These are phyloP conservation scores for Caloboletus firmus DNA, from an alignment of 1,284 basidiomycete species.

Conservation along the genomic window DNA sequence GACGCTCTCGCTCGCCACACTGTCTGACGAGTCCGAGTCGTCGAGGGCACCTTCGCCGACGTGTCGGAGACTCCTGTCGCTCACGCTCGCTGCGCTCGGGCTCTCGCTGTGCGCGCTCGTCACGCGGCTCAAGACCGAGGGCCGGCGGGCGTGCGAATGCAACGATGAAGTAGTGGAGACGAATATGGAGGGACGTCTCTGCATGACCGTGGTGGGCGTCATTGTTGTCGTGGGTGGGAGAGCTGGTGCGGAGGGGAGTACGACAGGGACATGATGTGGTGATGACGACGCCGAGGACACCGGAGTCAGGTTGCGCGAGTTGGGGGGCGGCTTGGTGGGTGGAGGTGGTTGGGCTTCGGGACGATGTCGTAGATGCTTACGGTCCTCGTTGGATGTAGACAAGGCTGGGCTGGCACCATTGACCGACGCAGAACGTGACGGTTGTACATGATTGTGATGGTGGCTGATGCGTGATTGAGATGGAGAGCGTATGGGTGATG, in stretches of 20 bases:
- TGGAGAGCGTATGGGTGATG: conserved; percentile 25
- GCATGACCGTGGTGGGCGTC: conserved; percentile 29
- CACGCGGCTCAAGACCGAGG: conserved; percentile 37
- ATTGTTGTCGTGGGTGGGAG: conserved; percentile 40
- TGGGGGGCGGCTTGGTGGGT: conserved; percentile 32
- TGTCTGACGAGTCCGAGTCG: conserved; percentile 65
- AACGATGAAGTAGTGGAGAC: conserved; percentile 18
- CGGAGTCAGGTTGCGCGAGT: conserved; percentile 46
- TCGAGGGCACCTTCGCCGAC: conserved; percentile 75
- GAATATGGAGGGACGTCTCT: conserved; percentile 32
- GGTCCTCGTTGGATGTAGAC: conserved; percentile 22
- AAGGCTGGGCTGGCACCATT: conserved; percentile 3
- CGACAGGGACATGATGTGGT: conserved; percentile 45
- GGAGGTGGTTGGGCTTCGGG: conserved; percentile 17
- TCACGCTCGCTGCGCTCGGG: conserved; percentile 38
- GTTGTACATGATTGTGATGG: conserved; percentile 2
- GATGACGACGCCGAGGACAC: conserved; percentile 61
- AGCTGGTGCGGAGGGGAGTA: conserved; percentile 44
- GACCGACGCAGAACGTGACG: conserved; percentile 19
- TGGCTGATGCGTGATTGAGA: conserved; percentile 24
- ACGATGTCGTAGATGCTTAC: conserved; percentile 23
- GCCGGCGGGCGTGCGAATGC: conserved; percentile 37
- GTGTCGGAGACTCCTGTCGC: conserved; percentile 48
- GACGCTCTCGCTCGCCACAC: conserved; percentile 35
- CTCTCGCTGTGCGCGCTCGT: conserved; percentile 27